A percentile compares a stretch with the other conserved stretches of the same genome.
Evolutionary conservation across 1,284 basidiomycete genomes (phyloP).

Genomic region (Boletus mariae): DNA sequence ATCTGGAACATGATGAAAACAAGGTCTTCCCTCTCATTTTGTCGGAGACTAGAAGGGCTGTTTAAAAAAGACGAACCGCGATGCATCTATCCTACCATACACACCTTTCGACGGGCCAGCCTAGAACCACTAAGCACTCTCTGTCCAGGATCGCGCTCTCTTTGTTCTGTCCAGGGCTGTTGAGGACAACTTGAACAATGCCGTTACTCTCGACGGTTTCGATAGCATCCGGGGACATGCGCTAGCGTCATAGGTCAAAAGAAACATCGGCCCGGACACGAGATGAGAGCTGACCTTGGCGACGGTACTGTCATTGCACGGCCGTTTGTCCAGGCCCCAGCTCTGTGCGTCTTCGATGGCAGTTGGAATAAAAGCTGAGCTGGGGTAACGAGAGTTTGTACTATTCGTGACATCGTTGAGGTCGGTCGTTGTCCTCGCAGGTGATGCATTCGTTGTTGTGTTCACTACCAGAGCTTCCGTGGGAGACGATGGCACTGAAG

Average conservation of each 20-base stretch:
- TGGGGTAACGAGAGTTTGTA: not conserved
- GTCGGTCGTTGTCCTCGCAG: not conserved
- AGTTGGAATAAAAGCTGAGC: not conserved
- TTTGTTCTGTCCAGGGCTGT: slow-evolving; percentile 38
- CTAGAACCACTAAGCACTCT: slow-evolving; percentile 55
- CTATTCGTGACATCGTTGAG: not conserved
- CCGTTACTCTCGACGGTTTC: slow-evolving; percentile 28
- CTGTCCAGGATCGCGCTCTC: slow-evolving; percentile 37
- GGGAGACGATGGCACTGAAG: not conserved
- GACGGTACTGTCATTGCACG: not conserved
- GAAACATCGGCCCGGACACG: not conserved
- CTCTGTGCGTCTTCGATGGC: not conserved
- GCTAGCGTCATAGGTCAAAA: slow-evolving; percentile 12
- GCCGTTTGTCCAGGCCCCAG: not conserved
- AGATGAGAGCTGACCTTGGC: slow-evolving; percentile 3
- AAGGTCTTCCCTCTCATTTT: slow-evolving; percentile 75
- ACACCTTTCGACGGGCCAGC: slow-evolving; percentile 64
- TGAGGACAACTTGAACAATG: slow-evolving; percentile 41
- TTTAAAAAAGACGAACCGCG: not conserved
- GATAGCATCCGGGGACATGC: not conserved
- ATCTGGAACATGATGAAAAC: slow-evolving; percentile 75
- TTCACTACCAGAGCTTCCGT: not conserved
- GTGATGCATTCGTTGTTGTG: not conserved
- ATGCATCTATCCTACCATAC: slow-evolving; percentile 1
- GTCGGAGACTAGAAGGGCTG: slow-evolving; percentile 46